Conservation (phyloP, 2,329 filamentous ascomycete genomes). For the Phialemonium atrogriseum region DNA sequence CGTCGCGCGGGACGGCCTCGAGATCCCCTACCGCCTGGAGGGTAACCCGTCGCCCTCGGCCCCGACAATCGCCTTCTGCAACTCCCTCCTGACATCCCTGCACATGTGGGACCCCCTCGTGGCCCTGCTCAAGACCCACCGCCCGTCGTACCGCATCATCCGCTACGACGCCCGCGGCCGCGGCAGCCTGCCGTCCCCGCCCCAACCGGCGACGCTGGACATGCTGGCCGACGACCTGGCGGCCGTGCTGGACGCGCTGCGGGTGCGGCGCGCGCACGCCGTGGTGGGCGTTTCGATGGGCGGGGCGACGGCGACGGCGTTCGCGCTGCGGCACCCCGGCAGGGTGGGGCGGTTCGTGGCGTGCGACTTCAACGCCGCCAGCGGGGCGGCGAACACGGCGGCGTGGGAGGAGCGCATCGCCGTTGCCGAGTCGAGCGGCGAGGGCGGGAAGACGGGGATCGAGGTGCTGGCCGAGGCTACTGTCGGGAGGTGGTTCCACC, state of each 20-base stretch:
- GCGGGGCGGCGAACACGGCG: constrained; percentile 64
- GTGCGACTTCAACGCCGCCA: constrained; percentile 71
- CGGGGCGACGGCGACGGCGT: constrained; percentile 68
- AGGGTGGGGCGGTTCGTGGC: constrained; percentile 56
- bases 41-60: constrained; percentile 59
- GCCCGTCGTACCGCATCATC: constrained; percentile 62
- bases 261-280: constrained; percentile 56
- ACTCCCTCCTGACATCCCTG: constrained; percentile 71
- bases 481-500: constrained; percentile 73
- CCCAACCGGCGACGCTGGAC: constrained; percentile 49
- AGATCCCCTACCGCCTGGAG: constrained; percentile 67
- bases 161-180: constrained; percentile 73
- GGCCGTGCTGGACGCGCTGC: constrained; percentile 57
- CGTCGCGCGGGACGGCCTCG: constrained; percentile 58
- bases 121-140: constrained; percentile 46
- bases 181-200: constrained; percentile 36
- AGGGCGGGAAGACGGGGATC: constrained; percentile 49
- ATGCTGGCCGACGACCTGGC: constrained; percentile 61
- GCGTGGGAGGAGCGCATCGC: constrained; percentile 73
- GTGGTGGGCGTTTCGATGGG: constrained; percentile 75
- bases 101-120: constrained; percentile 77
- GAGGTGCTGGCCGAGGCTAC: constrained; percentile 60
- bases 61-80: constrained; percentile 66
- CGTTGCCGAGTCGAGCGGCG: constrained; percentile 47
- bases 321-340: constrained; percentile 57